Evolutionary conservation across 345 rosid genomes (phyloP), one percentile per base, ranked within the genome.

Genomic region (Ceriops decandra): DNA sequence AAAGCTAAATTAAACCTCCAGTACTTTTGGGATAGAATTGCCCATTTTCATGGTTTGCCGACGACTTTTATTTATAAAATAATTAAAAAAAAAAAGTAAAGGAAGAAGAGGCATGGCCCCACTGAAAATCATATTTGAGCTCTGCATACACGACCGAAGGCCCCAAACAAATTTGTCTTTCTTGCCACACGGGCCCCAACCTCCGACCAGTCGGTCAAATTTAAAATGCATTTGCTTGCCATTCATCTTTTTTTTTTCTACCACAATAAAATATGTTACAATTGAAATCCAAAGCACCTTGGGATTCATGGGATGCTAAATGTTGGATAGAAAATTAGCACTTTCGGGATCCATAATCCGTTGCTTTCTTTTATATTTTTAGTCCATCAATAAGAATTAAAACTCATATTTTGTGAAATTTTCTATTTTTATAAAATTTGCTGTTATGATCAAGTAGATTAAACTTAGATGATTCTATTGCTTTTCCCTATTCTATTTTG

Each of bases 201-300:
- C 56, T 30, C 49, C 51, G 20, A 33, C 22, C 17, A 57, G 28
- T 62, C 20, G 26, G 57, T 42, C 49, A 42, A 42, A 42, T 42
- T 15, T 42, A 3, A 13, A 13, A 51, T 26, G 66, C 32, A 67
- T 64, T 63, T 66, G 31, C 19, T 8, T 31, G 15, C 5, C 49
- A 42, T 42, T 11, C 49, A 32, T 28, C 27, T 47, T 35, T 59
- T 22, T 35, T 59, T 22, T 5, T 31, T 24, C 65, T 20, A n/a
- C 49, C 49, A 64, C 47, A 57, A 65, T 62, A 51, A 54, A 67
- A 68, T 15, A 24, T 3, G 33, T 47, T 68, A 20, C 63, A 71
- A 54, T 63, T 35, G 32, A 64, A 75, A 58, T 75, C 60, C 13
- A 38, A 71, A 71, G 75, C 73, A 76, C 49, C 49, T 42, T 26